These are phyloP conservation scores for Penicillium sp. DNA, from an alignment of 2,329 filamentous ascomycete species.

Conservation along the genomic window DNA sequence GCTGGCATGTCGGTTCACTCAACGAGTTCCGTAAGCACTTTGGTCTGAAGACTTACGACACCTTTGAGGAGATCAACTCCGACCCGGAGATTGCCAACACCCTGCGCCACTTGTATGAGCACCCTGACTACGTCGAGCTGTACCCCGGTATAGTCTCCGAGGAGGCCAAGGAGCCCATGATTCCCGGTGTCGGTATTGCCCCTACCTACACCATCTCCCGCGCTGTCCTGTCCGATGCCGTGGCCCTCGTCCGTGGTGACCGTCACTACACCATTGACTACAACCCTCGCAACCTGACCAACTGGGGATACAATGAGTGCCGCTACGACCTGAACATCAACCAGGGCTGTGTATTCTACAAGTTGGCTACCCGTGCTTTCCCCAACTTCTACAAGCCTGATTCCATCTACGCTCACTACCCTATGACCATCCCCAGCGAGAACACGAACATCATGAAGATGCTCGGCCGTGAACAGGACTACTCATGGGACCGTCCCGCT, in stretches of 20 bases:
- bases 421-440: constrained; percentile 67
- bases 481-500: constrained; percentile 65
- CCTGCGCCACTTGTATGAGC: constrained; percentile 63
- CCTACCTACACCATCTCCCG: constrained; percentile 75
- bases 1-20: constrained; percentile 73
- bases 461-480: constrained; percentile 65
- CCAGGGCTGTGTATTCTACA: constrained; percentile 81
- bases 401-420: constrained; percentile 79
- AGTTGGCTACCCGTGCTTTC: constrained; percentile 75
- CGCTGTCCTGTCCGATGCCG: constrained; percentile 73
- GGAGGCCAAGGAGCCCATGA: constrained; percentile 70
- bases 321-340: constrained; percentile 71
- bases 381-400: constrained; percentile 74
- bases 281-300: constrained; percentile 70
- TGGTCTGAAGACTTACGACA: constrained; percentile 69
- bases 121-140: constrained; percentile 75
- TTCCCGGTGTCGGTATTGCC: constrained; percentile 70
- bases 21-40: constrained; percentile 87
- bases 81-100: constrained; percentile 68
- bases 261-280: constrained; percentile 78
- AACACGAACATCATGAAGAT: constrained; percentile 68
- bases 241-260: constrained; percentile 74
- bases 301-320: constrained; percentile 78
- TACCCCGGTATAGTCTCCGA: constrained; percentile 78
- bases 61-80: constrained; percentile 80